Evolutionary conservation across 768 basidiomycete species (phyloP).

Genomic region (Lactifluus rugatus): DNA sequence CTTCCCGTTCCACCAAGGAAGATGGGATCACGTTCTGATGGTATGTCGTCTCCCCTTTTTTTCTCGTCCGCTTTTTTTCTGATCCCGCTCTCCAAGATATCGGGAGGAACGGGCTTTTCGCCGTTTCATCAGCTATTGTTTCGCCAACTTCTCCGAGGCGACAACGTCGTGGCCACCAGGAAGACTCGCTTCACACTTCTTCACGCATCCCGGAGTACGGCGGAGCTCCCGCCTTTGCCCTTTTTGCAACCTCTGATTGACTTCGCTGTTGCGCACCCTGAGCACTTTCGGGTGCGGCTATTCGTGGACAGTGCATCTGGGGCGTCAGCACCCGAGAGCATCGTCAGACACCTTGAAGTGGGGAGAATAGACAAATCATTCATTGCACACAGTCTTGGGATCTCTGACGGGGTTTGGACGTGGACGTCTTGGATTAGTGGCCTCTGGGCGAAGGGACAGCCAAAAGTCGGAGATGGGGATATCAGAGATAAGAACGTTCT

Average conservation of each 20-base stretch:
- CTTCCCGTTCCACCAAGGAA: constrained; percentile 45
- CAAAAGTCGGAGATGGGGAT: neutral
- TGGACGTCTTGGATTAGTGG: constrained; percentile 22
- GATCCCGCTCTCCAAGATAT: constrained; percentile 43
- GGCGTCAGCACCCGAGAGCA: constrained; percentile 12
- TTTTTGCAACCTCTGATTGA: constrained; percentile 45
- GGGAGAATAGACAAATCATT: constrained; percentile 48
- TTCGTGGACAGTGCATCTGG: constrained; percentile 45
- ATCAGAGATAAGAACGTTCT: constrained; percentile 31
- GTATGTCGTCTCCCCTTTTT: constrained; percentile 27
- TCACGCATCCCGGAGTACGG: constrained; percentile 53
- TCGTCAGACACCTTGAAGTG: constrained; percentile 26
- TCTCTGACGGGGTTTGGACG: constrained; percentile 24
- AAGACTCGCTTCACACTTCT: constrained; percentile 59
- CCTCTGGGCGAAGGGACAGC: constrained; percentile 6
- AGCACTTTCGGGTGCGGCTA: constrained; percentile 45
- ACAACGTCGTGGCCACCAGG: neutral
- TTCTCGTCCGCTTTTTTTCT: neutral
- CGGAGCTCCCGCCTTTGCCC: constrained; percentile 58
- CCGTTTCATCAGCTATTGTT: constrained; percentile 76
- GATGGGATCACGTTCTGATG: constrained; percentile 78
- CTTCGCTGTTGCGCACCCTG: constrained; percentile 43
- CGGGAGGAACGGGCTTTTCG: constrained; percentile 81
- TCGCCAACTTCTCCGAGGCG: constrained; percentile 33
- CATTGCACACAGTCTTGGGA: constrained; percentile 36